Evolutionary conservation across 192 early-diverging fungal species (phyloP).

Genomic region (Rhizophlyctis rosea): DNA sequence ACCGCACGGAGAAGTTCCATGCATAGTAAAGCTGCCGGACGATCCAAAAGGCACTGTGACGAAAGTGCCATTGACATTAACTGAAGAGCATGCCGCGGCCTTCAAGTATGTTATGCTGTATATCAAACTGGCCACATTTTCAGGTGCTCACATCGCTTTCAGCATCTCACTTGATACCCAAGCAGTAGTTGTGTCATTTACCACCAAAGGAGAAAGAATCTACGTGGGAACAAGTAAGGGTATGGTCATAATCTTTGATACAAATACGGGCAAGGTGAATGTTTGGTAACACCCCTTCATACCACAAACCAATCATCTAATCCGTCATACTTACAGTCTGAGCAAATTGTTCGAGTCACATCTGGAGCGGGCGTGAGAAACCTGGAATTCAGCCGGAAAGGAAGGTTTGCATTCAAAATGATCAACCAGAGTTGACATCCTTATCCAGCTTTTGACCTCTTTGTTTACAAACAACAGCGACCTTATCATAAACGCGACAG

Average conservation of each 20-base stretch:
- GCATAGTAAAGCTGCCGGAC: constrained; percentile 15
- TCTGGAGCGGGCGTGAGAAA: constrained; percentile 51
- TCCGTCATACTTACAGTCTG: too few species aligned
- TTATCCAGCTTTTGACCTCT: too few species aligned
- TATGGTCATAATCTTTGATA: constrained; percentile 57
- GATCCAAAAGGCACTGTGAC: not conserved
- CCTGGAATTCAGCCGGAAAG: constrained; percentile 63
- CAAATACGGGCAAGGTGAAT: constrained; percentile 47
- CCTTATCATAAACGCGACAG: constrained; percentile 75
- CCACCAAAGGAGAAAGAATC: constrained; percentile 46
- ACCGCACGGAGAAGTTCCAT: constrained; percentile 19
- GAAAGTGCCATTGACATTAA: not conserved
- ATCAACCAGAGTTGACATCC: too few species aligned
- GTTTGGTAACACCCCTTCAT: too few species aligned
- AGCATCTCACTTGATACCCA: constrained; percentile 10
- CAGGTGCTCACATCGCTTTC: too few species aligned
- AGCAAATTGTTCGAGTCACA: constrained; percentile 20
- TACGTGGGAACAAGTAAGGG: constrained; percentile 70
- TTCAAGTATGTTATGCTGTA: too few species aligned
- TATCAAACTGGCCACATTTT: too few species aligned
- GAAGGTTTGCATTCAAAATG: constrained; percentile 46
- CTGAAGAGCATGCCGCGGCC: too few species aligned
- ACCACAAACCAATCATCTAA: too few species aligned
- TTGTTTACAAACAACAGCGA: too few species aligned
- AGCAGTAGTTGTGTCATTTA: constrained; percentile 15